Base-by-base conservation (phyloP, 352 stramenopile species). In the Blastocystis sp. region DNA sequence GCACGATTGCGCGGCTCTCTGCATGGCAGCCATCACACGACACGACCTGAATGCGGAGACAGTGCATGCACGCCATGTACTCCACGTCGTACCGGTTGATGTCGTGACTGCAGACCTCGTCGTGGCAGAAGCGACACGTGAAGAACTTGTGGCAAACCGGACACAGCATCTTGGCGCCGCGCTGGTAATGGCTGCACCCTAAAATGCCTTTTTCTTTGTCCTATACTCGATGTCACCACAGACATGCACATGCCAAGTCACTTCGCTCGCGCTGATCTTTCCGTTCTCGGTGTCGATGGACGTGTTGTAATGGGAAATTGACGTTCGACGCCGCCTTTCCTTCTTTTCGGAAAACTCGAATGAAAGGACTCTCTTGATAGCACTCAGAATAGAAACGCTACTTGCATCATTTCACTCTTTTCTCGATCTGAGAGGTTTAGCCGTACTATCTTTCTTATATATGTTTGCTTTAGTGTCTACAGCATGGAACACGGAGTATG, bases 21-120 rank as follows among this genome's bases (percentile, higher is more conserved):
- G n/a, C 18, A 80, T 20, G 29, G 41, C 1, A 76, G 50, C 15
- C 23, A 39, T 29, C 20, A 47, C 18, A 8, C 8, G 59, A 53
- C 3, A 13, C 20, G 26, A 88, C 77, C 18, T 88, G 77, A 62
- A 88, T 79, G 26, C 66, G 77, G 29, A 88, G 77, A 29, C 77
- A 88, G 26, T 88, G 56, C 77, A 88, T 88, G 18, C 77, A 88
- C 20, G 77, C 77, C 77, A 88, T 88, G 63, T 88, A 88, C 61
- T 88, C 45, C 41, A 88, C 77, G 20, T 20, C 56, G 37, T 88
- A 79, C 7, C 77, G 62, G 70, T 88, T 54, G 1, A 88, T 63
- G 34, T 79, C 29, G 39, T 88, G 77, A 0, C 23, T 47, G 23
- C 66, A 79, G n/a, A 20, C 43, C 3, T 77, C 77, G 47, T 88